phyloP scores from a whole-genome alignment of 2,329 filamentous ascomycete genomes.

The Pestalotiopsis sp. region DNA sequence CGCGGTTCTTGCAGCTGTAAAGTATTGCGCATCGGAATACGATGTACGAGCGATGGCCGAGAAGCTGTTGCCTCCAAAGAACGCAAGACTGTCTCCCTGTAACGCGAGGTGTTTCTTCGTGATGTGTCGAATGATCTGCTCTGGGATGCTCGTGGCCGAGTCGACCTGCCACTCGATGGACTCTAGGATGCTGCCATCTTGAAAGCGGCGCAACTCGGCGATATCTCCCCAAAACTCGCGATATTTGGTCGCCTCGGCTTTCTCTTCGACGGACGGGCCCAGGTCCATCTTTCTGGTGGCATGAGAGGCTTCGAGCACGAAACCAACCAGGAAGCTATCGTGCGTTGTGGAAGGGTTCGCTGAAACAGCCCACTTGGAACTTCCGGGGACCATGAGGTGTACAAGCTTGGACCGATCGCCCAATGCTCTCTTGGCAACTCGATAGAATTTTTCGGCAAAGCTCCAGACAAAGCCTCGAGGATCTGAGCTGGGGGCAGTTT shows the following conservation, averaged over 20 bases:
- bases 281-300: constrained; percentile 80
- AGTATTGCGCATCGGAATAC: constrained; percentile 57
- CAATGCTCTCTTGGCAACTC: constrained; percentile 70
- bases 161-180: constrained; percentile 82
- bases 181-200: constrained; percentile 91
- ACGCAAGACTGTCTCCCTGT: constrained; percentile 53
- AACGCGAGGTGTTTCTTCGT: constrained; percentile 70
- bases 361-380: constrained; percentile 50
- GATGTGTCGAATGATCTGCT: constrained; percentile 78
- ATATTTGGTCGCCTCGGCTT: constrained; percentile 79
- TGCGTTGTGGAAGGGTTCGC: constrained; percentile 33
- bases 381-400: constrained; percentile 50
- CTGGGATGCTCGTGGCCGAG: constrained; percentile 49
- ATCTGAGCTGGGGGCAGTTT: constrained; percentile 36
- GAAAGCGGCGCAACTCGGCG: constrained; percentile 90
- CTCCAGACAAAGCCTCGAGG: constrained; percentile 45
- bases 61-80: constrained; percentile 49
- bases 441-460: constrained; percentile 62
- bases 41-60: constrained; percentile 49
- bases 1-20: constrained; percentile 69
- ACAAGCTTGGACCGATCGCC: constrained; percentile 75
- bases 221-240: constrained; percentile 95
- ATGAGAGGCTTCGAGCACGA: constrained; percentile 74
- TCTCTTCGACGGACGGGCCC: constrained; percentile 84
- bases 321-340: constrained; percentile 60